Evolutionary conservation across 2,329 filamentous ascomycete genomes (phyloP), one percentile per base, ranked within the genome.

Genomic region (Trichoderma sp.): DNA sequence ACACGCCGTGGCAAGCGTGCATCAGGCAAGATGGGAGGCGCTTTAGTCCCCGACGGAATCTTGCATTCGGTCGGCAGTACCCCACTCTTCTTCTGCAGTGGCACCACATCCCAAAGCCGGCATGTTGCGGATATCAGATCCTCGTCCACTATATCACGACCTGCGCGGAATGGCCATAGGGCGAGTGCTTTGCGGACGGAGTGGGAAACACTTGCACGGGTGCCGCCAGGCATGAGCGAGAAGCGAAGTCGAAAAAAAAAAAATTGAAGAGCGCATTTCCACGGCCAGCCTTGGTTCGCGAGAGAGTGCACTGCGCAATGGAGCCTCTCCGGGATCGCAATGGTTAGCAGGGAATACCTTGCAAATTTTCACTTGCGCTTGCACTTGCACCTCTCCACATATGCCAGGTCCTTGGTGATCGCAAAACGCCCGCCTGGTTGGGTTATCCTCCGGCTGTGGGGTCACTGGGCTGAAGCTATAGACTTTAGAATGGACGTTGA

Each of bases 21-120:
- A 68, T 48, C 64, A 65, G 63, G 67, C 67, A 63, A 61, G 67
- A 69, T 69, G 67, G 39, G 57, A 53, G 67, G 54, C 66, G 67
- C 67, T 64, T 69, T 69, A 69, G 67, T 69, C 70, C 70, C 68
- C 70, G 68, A 70, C 70, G 72, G 72, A 71, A 77, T 77, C 74
- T 75, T 76, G 74, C 75, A 77, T 73, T 70, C 58, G 69, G 67
- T 68, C 67, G 56, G 66, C 67, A 69, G 52, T 35, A 60, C 67
- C 64, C 67, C 67, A 67, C 67, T 29, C 37, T 58, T 52, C 57
- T 60, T 69, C 67, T 69, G 67, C 67, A 69, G 64, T 69, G 64
- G 64, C 67, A 69, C 67, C 57, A 67, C 50, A 67, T 63, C 56
- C 54, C 27, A 64, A 60, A 57, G 35, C 42, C 54, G 61, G 67